Evolutionary conservation across 108 stramenopile species (phyloP).

Genomic region (Skeletonema menzelii): DNA sequence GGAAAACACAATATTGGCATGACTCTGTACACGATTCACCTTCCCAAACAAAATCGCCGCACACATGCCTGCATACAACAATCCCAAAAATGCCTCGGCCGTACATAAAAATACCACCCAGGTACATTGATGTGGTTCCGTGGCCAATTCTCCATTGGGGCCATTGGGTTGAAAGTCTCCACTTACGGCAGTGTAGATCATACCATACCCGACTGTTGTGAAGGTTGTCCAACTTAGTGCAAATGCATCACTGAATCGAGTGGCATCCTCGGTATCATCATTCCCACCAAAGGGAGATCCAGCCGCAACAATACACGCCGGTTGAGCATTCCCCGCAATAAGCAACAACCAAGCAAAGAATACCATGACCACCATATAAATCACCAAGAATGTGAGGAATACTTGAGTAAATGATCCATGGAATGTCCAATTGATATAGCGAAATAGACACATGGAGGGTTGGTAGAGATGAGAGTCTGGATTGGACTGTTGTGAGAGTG

Average conservation of each 20-base stretch:
- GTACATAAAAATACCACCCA: slow-evolving; percentile 65
- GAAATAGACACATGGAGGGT: slow-evolving; percentile 1
- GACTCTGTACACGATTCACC: slow-evolving; percentile 68
- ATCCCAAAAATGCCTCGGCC: slow-evolving; percentile 73
- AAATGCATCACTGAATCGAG: slow-evolving; percentile 64
- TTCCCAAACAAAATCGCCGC: slow-evolving; percentile 83
- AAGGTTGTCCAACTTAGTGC: slow-evolving; percentile 81
- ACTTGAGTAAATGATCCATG: slow-evolving; percentile 21
- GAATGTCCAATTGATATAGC: slow-evolving; percentile 45
- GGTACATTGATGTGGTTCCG: slow-evolving; percentile 45
- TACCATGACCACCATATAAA: slow-evolving; percentile 7
- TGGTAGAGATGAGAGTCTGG: slow-evolving; percentile 24
- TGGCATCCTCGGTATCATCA: slow-evolving; percentile 2
- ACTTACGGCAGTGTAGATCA: slow-evolving; percentile 57
- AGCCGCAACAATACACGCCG: slow-evolving; percentile 25
- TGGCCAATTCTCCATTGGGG: neutral
- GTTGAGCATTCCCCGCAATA: slow-evolving; percentile 14
- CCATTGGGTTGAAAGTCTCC: slow-evolving; percentile 37
- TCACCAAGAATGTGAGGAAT: slow-evolving; percentile 24
- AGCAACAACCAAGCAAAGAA: slow-evolving; percentile 16
- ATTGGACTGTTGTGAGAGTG: neutral
- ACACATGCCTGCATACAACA: slow-evolving; percentile 79
- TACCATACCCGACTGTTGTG: slow-evolving; percentile 74
- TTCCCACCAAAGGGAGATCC: slow-evolving; percentile 29
- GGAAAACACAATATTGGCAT: slow-evolving; percentile 67